These are phyloP conservation scores for Globisporangium rhizosaccharum DNA, from an alignment of 352 stramenopile species.

Conservation along the genomic window DNA sequence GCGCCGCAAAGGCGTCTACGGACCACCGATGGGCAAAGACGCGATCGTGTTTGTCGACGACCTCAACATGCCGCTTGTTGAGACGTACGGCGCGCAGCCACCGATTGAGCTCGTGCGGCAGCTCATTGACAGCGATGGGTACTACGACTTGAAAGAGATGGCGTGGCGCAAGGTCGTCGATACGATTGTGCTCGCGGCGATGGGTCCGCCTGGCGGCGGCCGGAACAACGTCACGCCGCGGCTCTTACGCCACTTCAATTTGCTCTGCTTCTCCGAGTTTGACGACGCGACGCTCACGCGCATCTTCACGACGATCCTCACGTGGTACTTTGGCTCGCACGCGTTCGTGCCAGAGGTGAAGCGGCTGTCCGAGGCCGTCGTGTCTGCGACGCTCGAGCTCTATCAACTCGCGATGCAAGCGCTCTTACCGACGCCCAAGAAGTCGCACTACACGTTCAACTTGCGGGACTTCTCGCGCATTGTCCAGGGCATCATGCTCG, in stretches of 20 bases:
- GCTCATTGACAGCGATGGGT: slow-evolving; percentile 86
- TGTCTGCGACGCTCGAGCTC: slow-evolving; percentile 88
- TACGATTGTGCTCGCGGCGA: slow-evolving; percentile 86
- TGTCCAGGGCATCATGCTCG: slow-evolving; percentile 91
- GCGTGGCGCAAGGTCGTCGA: slow-evolving; percentile 90
- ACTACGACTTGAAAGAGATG: slow-evolving; percentile 94
- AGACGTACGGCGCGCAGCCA: slow-evolving; percentile 91
- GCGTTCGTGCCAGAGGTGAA: slow-evolving; percentile 71
- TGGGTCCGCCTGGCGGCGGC: slow-evolving; percentile 89
- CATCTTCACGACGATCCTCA: slow-evolving; percentile 92
- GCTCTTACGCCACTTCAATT: slow-evolving; percentile 89
- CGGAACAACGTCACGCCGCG: slow-evolving; percentile 89
- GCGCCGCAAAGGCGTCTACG: slow-evolving; percentile 88
- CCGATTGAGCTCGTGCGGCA: slow-evolving; percentile 91
- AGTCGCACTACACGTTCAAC: slow-evolving; percentile 97
- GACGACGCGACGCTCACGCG: slow-evolving; percentile 89
- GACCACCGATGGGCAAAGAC: slow-evolving; percentile 82
- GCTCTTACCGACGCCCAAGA: slow-evolving; percentile 91
- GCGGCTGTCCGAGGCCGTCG: slow-evolving; percentile 65
- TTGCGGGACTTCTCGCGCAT: slow-evolving; percentile 92
- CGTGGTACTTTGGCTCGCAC: slow-evolving; percentile 75
- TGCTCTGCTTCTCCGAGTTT: slow-evolving; percentile 93
- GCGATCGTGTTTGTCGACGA: slow-evolving; percentile 92
- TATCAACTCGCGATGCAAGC: slow-evolving; percentile 83
- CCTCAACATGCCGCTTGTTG: slow-evolving; percentile 94